These are phyloP conservation scores for Pseudohalonectria lignicola DNA, from an alignment of 2,329 filamentous ascomycete species.

Conservation along the genomic window DNA sequence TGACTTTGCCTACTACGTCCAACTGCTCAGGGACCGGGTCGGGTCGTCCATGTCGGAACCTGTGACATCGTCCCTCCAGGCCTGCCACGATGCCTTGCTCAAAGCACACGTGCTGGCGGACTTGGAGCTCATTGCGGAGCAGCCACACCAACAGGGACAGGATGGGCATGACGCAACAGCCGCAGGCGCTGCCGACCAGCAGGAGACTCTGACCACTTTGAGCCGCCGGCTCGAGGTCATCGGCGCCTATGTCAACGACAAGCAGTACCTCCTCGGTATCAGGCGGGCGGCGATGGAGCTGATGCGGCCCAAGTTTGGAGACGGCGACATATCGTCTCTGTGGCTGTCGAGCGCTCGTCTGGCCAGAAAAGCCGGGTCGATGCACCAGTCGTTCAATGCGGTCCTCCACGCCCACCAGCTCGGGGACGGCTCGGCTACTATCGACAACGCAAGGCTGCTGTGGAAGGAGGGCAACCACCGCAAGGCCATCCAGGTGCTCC, in stretches of 20 bases:
- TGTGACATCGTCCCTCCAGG: slow-evolving; percentile 68
- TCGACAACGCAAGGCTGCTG: slow-evolving; percentile 85
- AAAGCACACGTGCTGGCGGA: slow-evolving; percentile 83
- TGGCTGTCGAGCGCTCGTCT: slow-evolving; percentile 82
- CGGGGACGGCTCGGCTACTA: slow-evolving; percentile 76
- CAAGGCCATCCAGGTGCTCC: slow-evolving; percentile 86
- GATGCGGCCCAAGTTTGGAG: slow-evolving; percentile 52
- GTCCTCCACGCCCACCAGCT: slow-evolving; percentile 80
- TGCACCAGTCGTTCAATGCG: slow-evolving; percentile 84
- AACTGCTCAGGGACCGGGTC: slow-evolving; percentile 56
- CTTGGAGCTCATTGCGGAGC: slow-evolving; percentile 62
- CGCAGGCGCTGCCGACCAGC: slow-evolving; percentile 22
- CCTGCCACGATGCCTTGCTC: slow-evolving; percentile 75
- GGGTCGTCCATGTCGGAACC: slow-evolving; percentile 66
- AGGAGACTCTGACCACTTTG: slow-evolving; percentile 41
- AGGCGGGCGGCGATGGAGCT: slow-evolving; percentile 81
- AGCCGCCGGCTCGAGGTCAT: slow-evolving; percentile 76
- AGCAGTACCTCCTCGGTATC: slow-evolving; percentile 83
- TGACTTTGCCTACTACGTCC: slow-evolving; percentile 46
- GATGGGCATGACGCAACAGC: too few relatives aligned
- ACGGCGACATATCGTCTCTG: slow-evolving; percentile 66
- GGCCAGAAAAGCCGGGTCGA: slow-evolving; percentile 73
- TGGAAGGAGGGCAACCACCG: slow-evolving; percentile 91
- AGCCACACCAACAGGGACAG: slow-evolving; percentile 15
- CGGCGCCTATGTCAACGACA: slow-evolving; percentile 82